Base-by-base conservation (phyloP, 257 asterid genomes). In the Haberlea rhodopensis region DNA sequence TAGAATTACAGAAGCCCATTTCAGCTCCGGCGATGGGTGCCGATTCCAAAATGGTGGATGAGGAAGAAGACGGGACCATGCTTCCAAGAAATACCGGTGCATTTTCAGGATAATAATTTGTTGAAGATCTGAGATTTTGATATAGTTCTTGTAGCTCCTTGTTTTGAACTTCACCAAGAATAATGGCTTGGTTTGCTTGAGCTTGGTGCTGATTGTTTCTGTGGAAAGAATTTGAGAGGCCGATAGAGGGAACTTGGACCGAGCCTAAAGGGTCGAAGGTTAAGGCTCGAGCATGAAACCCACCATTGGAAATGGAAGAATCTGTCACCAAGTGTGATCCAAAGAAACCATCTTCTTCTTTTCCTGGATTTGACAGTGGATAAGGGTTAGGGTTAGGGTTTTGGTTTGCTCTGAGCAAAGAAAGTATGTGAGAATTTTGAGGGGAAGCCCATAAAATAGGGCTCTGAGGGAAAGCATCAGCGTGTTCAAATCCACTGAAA, bases 81-180 rank as follows among this genome's bases (percentile, higher is more conserved):
- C 70, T 78, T 22, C 85, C 83, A 2, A 72, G 65, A 25, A 78
- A 69, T 5, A 60, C 53, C 4, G 82, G 79, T 27, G 82, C 74
- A 23, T 84, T 70, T 18, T 80, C 90, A 1, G 78, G 73, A 24
- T 73, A 78, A 16, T 66, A 71, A 22, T 24, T 72, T 3, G 83
- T 19, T 2, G 96, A 66, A 48, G 83, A 76, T 68, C 80, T 78
- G 9, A 84, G 81, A 65, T 86, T 59, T 45, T 83, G 89, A 49
- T 83, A 89, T 24, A 83, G 71, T 25, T 89, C 96, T 43, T 83
- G 94, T 64, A 85, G 51, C 48, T 86, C 94, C 28, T 58, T 40
- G 27, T 66, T 68, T 57, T 78, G 89, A 51, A 40, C 69, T 63
- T 84, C 81, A 1, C 85, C 85, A 9, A 79, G 70, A 0, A 69